These are phyloP conservation scores for Rhinocladiella similis DNA, from an alignment of 2,329 filamentous ascomycete genomes.

Conservation along the genomic window DNA sequence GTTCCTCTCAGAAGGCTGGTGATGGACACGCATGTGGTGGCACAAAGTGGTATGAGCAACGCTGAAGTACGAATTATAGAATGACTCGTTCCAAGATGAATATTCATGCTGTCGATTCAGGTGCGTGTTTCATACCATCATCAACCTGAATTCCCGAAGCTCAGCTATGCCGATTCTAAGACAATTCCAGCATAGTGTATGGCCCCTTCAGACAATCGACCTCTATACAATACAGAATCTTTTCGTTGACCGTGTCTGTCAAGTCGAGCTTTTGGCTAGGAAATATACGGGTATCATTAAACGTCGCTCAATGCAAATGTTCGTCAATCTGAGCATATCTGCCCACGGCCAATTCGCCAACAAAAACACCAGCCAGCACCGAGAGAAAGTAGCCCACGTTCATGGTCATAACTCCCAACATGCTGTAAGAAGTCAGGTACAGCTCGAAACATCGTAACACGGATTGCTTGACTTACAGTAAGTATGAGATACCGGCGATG, in stretches of 20 bases:
- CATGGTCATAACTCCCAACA: conserved; percentile 89
- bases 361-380: conserved; percentile 73
- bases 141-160: too few species aligned
- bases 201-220: too few species aligned
- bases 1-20: background rate
- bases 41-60: background rate
- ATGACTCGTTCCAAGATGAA: too few species aligned
- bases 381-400: conserved; percentile 84
- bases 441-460: background rate
- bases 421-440: conserved; percentile 54
- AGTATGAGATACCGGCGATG: conserved; percentile 75
- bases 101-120: too few species aligned
- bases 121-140: too few species aligned
- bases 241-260: too few species aligned
- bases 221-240: too few species aligned
- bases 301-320: conserved; percentile 40
- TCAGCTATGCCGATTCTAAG: too few species aligned
- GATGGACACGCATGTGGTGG: background rate
- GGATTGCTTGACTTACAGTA: conserved; percentile 66
- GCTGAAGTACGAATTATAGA: too few species aligned
- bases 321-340: conserved; percentile 60
- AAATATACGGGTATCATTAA: background rate
- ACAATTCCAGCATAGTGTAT: too few species aligned
- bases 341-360: conserved; percentile 81
- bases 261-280: too few species aligned